Conservation (phyloP, 177 flowering plant species). For the Vitis hybrid region DNA sequence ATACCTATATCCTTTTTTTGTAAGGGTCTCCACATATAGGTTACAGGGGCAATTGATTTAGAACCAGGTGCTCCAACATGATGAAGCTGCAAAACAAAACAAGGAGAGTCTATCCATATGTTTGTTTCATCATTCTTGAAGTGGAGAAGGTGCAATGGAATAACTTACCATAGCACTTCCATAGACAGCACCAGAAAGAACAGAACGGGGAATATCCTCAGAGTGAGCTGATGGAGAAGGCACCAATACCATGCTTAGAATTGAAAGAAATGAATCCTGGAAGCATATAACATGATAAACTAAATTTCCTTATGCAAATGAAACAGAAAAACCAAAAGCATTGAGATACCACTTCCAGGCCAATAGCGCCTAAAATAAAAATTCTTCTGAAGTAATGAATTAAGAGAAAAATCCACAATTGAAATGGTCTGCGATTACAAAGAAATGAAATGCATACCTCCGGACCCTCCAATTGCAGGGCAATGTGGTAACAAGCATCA, state of each 20-base stretch:
- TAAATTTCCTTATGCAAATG: neutral
- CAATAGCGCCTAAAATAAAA: neutral
- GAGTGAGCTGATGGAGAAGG: slow-evolving; percentile 41
- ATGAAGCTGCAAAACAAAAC: slow-evolving; percentile 60
- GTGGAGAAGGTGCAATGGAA: neutral
- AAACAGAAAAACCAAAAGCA: neutral
- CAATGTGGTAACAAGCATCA: slow-evolving; percentile 76
- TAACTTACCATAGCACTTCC: slow-evolving; percentile 75
- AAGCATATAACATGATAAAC: slow-evolving; percentile 10
- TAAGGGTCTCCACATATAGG: slow-evolving; percentile 80
- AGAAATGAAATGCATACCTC: slow-evolving; percentile 59
- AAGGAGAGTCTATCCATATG: neutral
- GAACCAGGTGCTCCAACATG: slow-evolving; percentile 53
- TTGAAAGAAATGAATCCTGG: slow-evolving; percentile 62
- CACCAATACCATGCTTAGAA: slow-evolving; percentile 55
- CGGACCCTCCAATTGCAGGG: slow-evolving; percentile 85
- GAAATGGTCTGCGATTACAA: neutral
- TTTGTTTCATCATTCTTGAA: slow-evolving; percentile 1
- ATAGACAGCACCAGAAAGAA: slow-evolving; percentile 56
- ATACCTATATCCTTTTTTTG: slow-evolving; percentile 5
- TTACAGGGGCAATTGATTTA: slow-evolving; percentile 74
- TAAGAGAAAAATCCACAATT: neutral
- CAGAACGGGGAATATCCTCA: slow-evolving; percentile 26
- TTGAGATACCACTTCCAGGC: neutral
- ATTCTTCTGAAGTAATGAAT: neutral